Evolutionary conservation across 495 filamentous ascomycete genomes (phyloP).

Genomic region (Hypoxylon rickii): DNA sequence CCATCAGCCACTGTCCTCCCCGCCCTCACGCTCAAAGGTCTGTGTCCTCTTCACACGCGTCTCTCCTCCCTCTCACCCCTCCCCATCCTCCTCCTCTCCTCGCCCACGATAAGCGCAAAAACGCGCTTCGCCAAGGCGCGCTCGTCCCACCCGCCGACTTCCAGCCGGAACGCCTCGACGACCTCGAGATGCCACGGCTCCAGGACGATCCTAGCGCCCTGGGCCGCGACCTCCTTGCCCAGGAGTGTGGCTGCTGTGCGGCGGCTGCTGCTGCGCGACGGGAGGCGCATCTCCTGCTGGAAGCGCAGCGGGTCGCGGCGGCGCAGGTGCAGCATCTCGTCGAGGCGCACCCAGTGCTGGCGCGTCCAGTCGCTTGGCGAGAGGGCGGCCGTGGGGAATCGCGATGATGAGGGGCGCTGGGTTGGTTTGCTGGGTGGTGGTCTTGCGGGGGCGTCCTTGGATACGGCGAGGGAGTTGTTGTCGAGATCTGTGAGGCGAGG

Average conservation of each 20-base stretch:
- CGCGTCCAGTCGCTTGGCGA: constrained; percentile 46
- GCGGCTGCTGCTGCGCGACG: constrained; percentile 4
- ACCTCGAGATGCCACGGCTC: constrained; percentile 59
- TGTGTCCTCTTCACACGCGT: too few species aligned
- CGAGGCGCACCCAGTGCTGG: constrained; percentile 48
- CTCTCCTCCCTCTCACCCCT: background rate
- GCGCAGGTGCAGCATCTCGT: constrained; percentile 42
- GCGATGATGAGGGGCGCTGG: background rate
- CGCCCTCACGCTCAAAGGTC: too few species aligned
- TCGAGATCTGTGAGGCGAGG: background rate
- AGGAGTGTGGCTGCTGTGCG: constrained; percentile 30
- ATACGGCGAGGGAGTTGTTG: background rate
- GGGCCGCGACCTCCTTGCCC: constrained; percentile 41
- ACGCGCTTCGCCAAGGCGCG: constrained; percentile 50
- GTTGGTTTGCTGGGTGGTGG: background rate
- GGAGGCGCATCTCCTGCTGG: constrained; percentile 25
- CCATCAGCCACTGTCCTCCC: too few species aligned
- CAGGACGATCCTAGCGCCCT: constrained; percentile 45
- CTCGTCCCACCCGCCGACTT: constrained; percentile 53
- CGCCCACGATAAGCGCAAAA: constrained; percentile 55
- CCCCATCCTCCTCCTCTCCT: constrained; percentile 43
- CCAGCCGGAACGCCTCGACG: constrained; percentile 49
- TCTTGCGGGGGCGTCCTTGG: background rate
- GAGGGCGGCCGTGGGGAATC: constrained; percentile 17
- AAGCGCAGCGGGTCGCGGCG: constrained; percentile 33